Conservation (phyloP, 2,329 filamentous ascomycete species). For the Fusarium miscanthi region DNA sequence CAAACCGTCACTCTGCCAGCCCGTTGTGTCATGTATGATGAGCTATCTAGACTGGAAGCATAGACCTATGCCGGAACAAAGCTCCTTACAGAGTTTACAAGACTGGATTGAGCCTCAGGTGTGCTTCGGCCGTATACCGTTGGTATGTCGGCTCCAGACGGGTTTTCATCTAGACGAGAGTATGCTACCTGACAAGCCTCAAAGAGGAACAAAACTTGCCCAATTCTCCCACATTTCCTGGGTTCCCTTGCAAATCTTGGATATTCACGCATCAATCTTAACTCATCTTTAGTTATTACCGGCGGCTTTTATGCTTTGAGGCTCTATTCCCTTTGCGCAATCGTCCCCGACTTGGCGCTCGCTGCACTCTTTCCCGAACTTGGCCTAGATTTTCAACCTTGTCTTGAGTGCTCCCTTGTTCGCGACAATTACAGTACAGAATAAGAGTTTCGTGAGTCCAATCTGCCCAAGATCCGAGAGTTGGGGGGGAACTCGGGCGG, state of each 20-base stretch:
- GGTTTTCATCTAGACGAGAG: neutral
- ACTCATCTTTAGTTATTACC: conserved; percentile 28
- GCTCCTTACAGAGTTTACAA: conserved; percentile 20
- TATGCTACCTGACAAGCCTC: conserved; percentile 11
- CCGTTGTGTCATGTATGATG: conserved; percentile 30
- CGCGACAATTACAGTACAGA: conserved; percentile 19
- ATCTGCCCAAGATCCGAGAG: conserved; percentile 22
- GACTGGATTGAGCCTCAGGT: conserved; percentile 23
- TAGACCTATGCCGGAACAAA: conserved; percentile 28
- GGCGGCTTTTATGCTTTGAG: conserved; percentile 23
- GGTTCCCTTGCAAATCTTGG: conserved; percentile 23
- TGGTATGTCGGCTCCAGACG: conserved; percentile 1
- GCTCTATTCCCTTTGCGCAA: conserved; percentile 40
- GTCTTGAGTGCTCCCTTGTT: conserved; percentile 9
- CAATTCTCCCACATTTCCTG: conserved; percentile 11
- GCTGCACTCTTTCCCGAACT: conserved; percentile 28
- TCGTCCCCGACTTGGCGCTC: conserved; percentile 39
- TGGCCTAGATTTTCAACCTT: conserved; percentile 35
- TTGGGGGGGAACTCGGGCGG: conserved; percentile 12
- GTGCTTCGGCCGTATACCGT: conserved; percentile 26
- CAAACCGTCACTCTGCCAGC: conserved; percentile 31
- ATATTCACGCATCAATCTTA: conserved; percentile 34
- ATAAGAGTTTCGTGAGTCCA: conserved; percentile 6
- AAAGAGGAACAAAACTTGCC: conserved; percentile 25
- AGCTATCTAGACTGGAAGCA: conserved; percentile 32